Conservation (phyloP, 495 filamentous ascomycete genomes). For the Podospora anserina region DNA sequence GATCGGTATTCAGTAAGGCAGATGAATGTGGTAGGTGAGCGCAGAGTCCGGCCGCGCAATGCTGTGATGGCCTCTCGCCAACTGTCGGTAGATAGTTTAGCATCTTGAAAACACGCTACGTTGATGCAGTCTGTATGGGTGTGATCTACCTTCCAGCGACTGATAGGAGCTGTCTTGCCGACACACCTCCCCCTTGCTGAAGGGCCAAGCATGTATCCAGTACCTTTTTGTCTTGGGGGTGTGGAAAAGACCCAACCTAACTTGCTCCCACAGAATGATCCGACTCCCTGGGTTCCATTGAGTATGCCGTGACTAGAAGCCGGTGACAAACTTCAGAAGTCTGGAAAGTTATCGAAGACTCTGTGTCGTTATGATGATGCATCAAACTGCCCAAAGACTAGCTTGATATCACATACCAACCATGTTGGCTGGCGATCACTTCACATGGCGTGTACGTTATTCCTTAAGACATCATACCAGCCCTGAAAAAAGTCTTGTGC, state of each 20-base stretch:
- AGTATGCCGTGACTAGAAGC: background rate
- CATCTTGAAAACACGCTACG: no score
- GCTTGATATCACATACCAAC: background rate
- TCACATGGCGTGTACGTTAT: background rate
- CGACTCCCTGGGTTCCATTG: background rate
- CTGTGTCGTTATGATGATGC: background rate
- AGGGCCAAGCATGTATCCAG: background rate
- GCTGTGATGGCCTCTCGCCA: background rate
- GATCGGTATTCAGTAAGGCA: background rate
- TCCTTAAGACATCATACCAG: background rate
- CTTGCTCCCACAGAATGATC: background rate
- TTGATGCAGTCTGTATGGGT: background rate
- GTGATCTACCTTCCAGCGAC: background rate
- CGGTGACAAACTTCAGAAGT: background rate
- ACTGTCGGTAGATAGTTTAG: background rate
- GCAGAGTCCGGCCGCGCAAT: background rate
- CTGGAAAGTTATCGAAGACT: background rate
- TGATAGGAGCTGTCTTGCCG: background rate
- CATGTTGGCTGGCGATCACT: background rate
- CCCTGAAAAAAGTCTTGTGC: background rate
- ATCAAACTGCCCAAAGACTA: background rate
- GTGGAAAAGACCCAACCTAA: background rate
- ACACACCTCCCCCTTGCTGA: background rate
- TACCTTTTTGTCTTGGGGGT: background rate
- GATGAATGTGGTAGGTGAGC: background rate